Evolutionary conservation across 352 stramenopile genomes (phyloP).

Genomic region (Pythium sukuiense): DNA sequence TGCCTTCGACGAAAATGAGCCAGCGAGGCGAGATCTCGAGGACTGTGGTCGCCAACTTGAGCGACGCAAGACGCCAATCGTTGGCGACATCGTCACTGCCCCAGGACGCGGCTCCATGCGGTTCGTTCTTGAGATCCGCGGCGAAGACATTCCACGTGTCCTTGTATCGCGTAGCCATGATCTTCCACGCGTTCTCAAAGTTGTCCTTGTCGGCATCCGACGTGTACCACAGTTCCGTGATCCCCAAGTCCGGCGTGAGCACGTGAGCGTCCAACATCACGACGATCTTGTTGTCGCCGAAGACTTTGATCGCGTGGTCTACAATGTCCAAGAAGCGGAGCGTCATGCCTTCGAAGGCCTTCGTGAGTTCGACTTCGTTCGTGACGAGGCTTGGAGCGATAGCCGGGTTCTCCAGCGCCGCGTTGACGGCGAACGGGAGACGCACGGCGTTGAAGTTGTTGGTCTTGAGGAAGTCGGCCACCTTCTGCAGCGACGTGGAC

Average conservation of each 20-base stretch:
- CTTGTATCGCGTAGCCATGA: slow-evolving; percentile 37
- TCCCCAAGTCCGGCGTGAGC: slow-evolving; percentile 37
- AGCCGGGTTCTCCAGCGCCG: slow-evolving; percentile 35
- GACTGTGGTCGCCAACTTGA: slow-evolving; percentile 28
- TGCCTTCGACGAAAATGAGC: slow-evolving; percentile 60
- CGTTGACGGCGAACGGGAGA: slow-evolving; percentile 46
- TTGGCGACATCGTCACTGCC: slow-evolving; percentile 33
- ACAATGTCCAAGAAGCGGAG: slow-evolving; percentile 55
- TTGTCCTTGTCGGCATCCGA: slow-evolving; percentile 21
- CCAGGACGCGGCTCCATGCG: slow-evolving; percentile 50
- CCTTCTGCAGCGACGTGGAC: slow-evolving; percentile 44
- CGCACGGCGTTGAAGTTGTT: slow-evolving; percentile 60
- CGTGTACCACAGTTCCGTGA: slow-evolving; percentile 51
- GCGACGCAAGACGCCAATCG: slow-evolving; percentile 51
- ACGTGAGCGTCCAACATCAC: slow-evolving; percentile 55
- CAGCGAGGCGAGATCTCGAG: slow-evolving; percentile 36
- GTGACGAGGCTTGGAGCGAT: slow-evolving; percentile 44
- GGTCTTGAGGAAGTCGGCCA: slow-evolving; percentile 36
- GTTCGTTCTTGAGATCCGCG: slow-evolving; percentile 61
- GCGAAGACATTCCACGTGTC: slow-evolving; percentile 48
- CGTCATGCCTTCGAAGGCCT: slow-evolving; percentile 30
- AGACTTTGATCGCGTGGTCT: slow-evolving; percentile 42
- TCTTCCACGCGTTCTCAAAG: slow-evolving; percentile 35
- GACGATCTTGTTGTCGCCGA: slow-evolving; percentile 36
- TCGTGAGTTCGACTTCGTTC: slow-evolving; percentile 31